These are phyloP conservation scores for Venturia nashicola DNA, from an alignment of 2,329 filamentous ascomycete genomes.

Conservation along the genomic window DNA sequence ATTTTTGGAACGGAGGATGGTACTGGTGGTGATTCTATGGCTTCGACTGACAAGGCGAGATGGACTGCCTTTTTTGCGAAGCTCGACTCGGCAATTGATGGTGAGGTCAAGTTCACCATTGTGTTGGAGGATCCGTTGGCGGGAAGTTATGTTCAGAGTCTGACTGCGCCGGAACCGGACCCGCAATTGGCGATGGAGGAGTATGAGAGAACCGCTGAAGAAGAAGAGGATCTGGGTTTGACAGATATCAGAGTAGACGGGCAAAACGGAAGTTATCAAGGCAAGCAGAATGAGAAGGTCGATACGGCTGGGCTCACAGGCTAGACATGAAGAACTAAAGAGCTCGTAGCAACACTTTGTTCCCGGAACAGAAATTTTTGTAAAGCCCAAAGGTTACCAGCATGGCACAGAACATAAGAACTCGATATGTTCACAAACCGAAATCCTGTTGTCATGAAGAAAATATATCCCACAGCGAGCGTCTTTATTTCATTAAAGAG, in stretches of 20 bases:
- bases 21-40: conserved; percentile 68
- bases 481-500: too few relatives aligned
- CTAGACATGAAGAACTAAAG: neutral
- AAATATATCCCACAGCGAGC: too few relatives aligned
- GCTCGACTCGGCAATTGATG: conserved; percentile 66
- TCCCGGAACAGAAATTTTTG: neutral
- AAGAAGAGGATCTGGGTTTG: conserved; percentile 86
- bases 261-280: conserved; percentile 34
- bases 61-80: conserved; percentile 75
- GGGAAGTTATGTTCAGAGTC: conserved; percentile 85
- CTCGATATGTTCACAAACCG: too few relatives aligned
- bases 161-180: conserved; percentile 55
- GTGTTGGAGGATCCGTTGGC: conserved; percentile 80
- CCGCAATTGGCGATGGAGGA: conserved; percentile 69
- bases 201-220: conserved; percentile 78
- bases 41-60: conserved; percentile 47
- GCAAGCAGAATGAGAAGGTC: neutral
- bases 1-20: conserved; percentile 62
- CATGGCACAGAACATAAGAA: too few relatives aligned
- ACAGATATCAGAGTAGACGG: conserved; percentile 86
- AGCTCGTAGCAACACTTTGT: neutral
- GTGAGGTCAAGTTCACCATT: conserved; percentile 69
- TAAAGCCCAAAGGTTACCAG: too few relatives aligned
- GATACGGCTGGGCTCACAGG: neutral
- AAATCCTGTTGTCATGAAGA: too few relatives aligned